Base-by-base conservation (phyloP, 345 rosid genomes). In the Dovyalis caffra region DNA sequence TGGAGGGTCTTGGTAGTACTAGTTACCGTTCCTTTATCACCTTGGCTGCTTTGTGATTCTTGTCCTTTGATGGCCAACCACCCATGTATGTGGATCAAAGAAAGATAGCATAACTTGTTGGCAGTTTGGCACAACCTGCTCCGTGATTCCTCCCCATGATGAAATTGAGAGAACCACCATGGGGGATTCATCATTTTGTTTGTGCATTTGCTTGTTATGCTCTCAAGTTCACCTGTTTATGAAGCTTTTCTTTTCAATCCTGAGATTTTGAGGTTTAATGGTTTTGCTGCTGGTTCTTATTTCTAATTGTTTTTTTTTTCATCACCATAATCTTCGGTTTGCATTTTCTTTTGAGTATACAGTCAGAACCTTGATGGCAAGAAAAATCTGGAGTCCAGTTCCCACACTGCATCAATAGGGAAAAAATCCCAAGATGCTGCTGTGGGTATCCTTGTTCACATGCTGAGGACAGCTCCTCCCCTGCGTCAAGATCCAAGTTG, bases 401-500 rank as follows among this genome's bases (percentile, higher is more conserved):
- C 90, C 6, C 85, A 85, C 53, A 77, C 88, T 7, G 77, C 70
- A 38, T 74, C 87, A 26, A 32, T 79, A 76, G 92, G 89, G 33
- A 80, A 77, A 77, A 87, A 86, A 82, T 94, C 98, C 14, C 97
- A 87, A 76, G 92, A 87, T 72, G 98, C 97, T 51, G 97, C 97
- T 31, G 94, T 94, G n/a, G 98, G 97, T 56, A 80, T 88, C 61
- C 89, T 94, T 35, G 97, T 94, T 80, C 93, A 85, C 74, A 81
- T 90, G 94, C 86, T 94, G 70, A 83, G 92, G 78, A 87, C 87
- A 29, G 98, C 98, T 57, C 90, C 92, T 8, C 93, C 96, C 32
- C 83, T 94, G 80, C 82, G 87, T 25, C 94, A 88, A 82, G 96
- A 94, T 79, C 64, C 91, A 2, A 89, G 93, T 79, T 86, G 87